Conservation (phyloP, 164 flowering plant species). For the Malania oleifera region DNA sequence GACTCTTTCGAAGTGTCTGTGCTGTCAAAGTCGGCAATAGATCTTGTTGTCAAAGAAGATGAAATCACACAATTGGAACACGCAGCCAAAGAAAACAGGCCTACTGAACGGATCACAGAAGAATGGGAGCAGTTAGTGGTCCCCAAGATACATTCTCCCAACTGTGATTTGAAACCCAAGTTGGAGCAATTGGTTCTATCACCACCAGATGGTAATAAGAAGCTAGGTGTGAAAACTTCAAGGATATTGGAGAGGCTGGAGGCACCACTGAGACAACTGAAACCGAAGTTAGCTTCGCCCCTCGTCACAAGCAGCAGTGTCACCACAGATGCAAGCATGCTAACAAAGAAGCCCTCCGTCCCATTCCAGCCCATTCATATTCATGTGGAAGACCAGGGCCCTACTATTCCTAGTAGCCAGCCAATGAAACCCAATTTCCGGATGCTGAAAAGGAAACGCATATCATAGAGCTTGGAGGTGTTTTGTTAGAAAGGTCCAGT, state of each 20-base stretch:
- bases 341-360: slow-evolving; percentile 45
- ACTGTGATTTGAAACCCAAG: slow-evolving; percentile 27
- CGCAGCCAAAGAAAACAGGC: slow-evolving; percentile 20
- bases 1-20: slow-evolving; percentile 16
- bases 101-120: slow-evolving; percentile 30
- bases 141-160: slow-evolving; percentile 34
- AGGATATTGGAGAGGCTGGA: slow-evolving; percentile 87
- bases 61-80: slow-evolving; percentile 10
- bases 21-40: slow-evolving; percentile 14
- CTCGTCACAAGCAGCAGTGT: slow-evolving; percentile 11
- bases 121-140: slow-evolving; percentile 79
- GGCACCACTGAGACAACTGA: slow-evolving; percentile 54
- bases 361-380: slow-evolving; percentile 29
- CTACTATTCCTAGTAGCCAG: slow-evolving; percentile 38
- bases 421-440: slow-evolving; percentile 72
- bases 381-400: slow-evolving; percentile 21
- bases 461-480: slow-evolving; percentile 10
- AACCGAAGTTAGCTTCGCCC: slow-evolving; percentile 36
- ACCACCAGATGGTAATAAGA: slow-evolving; percentile 30
- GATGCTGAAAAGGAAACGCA: slow-evolving; percentile 52
- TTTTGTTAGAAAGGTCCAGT: not conserved
- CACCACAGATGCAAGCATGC: slow-evolving; percentile 16
- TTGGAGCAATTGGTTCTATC: slow-evolving; percentile 23
- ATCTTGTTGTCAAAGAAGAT: slow-evolving; percentile 21
- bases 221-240: slow-evolving; percentile 58